These are phyloP conservation scores for Rhododendron vialii DNA, from an alignment of 148 eudicot species.

Conservation along the genomic window DNA sequence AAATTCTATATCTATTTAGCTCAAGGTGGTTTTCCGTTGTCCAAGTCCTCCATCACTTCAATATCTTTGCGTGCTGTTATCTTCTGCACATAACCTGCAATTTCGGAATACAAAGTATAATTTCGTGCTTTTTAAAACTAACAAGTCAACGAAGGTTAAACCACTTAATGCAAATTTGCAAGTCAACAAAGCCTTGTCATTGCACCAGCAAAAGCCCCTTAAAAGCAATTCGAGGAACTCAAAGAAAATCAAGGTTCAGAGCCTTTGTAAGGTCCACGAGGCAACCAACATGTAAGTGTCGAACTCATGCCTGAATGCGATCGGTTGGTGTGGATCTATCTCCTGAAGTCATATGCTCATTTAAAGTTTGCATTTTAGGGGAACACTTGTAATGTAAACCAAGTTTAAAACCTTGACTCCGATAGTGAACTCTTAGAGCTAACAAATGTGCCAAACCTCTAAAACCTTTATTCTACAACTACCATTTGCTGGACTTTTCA, in stretches of 20 bases:
- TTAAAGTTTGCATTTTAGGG: not conserved
- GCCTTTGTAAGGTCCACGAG: not conserved
- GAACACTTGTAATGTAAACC: not conserved
- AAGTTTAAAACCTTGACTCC: not conserved
- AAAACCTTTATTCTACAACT: not conserved
- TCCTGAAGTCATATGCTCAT: not conserved
- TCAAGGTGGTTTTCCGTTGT: conserved; percentile 67
- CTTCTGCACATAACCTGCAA: conserved; percentile 94
- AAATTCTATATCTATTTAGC: not conserved
- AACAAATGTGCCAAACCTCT: not conserved
- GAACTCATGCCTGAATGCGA: not conserved
- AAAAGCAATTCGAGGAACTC: not conserved
- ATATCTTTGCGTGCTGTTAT: conserved; percentile 73
- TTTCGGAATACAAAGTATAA: not conserved
- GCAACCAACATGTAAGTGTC: not conserved
- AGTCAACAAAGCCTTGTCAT: not conserved
- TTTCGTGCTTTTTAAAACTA: not conserved
- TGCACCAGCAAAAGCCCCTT: not conserved
- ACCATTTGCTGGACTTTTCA: not conserved
- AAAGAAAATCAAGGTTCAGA: not conserved
- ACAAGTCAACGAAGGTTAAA: not conserved
- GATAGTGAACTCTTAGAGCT: not conserved
- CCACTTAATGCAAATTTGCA: not conserved
- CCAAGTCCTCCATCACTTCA: conserved; percentile 85
- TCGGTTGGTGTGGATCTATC: not conserved